phyloP scores from a whole-genome alignment of 2,329 filamentous ascomycete genomes.

The Arthrobotrys megalospora region DNA sequence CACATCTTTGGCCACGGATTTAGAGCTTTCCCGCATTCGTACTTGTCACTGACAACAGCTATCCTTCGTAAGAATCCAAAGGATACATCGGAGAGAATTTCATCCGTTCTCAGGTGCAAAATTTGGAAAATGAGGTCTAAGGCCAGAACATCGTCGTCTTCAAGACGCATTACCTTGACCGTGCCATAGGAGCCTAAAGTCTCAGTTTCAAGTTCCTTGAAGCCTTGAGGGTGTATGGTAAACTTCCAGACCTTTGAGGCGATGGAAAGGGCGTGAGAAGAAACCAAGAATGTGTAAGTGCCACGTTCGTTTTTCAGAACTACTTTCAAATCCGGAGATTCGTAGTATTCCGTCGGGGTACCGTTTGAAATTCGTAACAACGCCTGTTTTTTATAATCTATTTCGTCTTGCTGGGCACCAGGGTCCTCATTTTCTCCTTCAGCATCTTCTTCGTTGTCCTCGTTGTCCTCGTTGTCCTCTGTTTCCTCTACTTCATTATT shows the following conservation, averaged over 20 bases:
- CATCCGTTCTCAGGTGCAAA: background rate
- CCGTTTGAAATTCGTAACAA: background rate
- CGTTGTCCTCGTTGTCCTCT: too few species aligned
- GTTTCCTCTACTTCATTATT: background rate
- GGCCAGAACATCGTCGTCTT: conserved; percentile 5
- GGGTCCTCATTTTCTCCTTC: too few species aligned
- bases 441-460: too few species aligned
- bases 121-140: conserved; percentile 33
- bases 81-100: background rate
- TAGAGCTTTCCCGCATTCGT: conserved; percentile 7
- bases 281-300: conserved; percentile 4
- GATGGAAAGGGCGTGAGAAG: conserved; percentile 6
- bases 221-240: background rate
- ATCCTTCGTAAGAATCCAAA: conserved; percentile 9
- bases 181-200: background rate
- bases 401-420: too few species aligned
- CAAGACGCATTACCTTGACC: conserved; percentile 13
- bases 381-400: background rate
- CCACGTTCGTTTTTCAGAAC: background rate
- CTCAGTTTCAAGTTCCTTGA: background rate
- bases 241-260: conserved; percentile 21
- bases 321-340: conserved; percentile 19
- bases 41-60: background rate
- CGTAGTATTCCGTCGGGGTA: conserved; percentile 10
- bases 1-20: conserved; percentile 20